Evolutionary conservation across 306 rosid genomes (phyloP), one percentile per base, ranked within the genome.

Genomic region (Cucurbita ficifolia): DNA sequence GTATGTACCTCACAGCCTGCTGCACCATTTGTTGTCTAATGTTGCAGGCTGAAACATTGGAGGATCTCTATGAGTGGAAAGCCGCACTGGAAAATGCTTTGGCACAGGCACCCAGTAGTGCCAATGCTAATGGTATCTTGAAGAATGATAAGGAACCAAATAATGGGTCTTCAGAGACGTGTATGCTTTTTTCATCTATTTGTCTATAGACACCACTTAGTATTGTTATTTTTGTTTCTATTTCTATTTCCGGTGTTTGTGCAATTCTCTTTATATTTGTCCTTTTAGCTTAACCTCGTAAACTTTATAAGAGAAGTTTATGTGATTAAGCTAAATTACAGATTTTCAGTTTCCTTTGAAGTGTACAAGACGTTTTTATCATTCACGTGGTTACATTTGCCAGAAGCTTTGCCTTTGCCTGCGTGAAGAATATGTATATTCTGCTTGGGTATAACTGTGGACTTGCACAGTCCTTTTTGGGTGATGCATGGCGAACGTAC

Each of bases 11-110:
- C 40, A 22, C 73, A 40, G 45, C 76, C 36, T 77, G 48, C 79
- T 50, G 65, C 83, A 79, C 76, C 49, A 10, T 78, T 12, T 79
- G 55, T 71, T 79, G 55, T 78, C 63, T 10, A 70, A 61, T 75
- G 77, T 45, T 75, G 73, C 83, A 95, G 99, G 97, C 99, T 79
- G 99, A 95, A 87, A 91, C 96, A 40, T 72, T 60, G 5, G 96
- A 95, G 60, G 99, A 95, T 80, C 84, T 95, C 75, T 81, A 88
- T 48, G 97, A 91, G 83, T 95, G 99, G 99, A 95, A 95, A 85
- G 81, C 82, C 10, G 99, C 99, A 19, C 91, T 95, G 55, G 97
- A 95, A 85, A 84, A 83, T 62, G 99, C 99, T 74, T 75, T 95
- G 83, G 79, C 87, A 43, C 88, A 89, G 77, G 96, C 99, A 75